Evolutionary conservation across 75 land plant genomes (phyloP).

Genomic region (Isoetes taiwanensis): DNA sequence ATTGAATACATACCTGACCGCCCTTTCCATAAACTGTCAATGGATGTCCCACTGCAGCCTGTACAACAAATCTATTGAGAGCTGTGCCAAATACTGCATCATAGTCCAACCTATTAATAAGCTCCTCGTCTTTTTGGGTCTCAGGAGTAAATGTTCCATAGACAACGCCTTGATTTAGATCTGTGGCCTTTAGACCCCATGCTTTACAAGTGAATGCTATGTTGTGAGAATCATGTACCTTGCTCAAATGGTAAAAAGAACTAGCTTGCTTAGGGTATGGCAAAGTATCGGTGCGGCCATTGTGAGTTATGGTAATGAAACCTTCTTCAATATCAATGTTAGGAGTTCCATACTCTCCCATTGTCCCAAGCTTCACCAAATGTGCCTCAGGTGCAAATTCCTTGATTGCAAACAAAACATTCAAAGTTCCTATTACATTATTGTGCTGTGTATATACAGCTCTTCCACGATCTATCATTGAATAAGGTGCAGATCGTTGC

Average conservation of each 20-base stretch:
- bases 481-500: constrained; percentile 94
- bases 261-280: constrained; percentile 98
- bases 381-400: constrained; percentile 76
- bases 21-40: constrained; percentile 96
- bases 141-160: constrained; percentile 87
- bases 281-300: constrained; percentile 93
- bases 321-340: constrained; percentile 99
- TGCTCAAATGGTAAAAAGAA: constrained; percentile 96
- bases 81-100: constrained; percentile 98
- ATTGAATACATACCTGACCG: constrained; percentile 56
- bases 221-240: constrained; percentile 95
- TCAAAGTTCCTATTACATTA: constrained; percentile 91
- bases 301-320: constrained; percentile 85
- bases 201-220: constrained; percentile 98
- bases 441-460: constrained; percentile 94
- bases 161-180: constrained; percentile 93
- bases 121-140: constrained; percentile 74
- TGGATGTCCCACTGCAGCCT: constrained; percentile 98
- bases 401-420: constrained; percentile 94
- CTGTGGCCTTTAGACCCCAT: constrained; percentile 94
- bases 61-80: constrained; percentile 89
- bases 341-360: constrained; percentile 99
- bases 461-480: constrained; percentile 90
- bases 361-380: constrained; percentile 91
- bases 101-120: constrained; percentile 89